A percentile compares a stretch with the other conserved stretches of the same genome.
Conservation (phyloP, 371 early-diverging fungal species). For the Dinochytrium kinnereticum region DNA sequence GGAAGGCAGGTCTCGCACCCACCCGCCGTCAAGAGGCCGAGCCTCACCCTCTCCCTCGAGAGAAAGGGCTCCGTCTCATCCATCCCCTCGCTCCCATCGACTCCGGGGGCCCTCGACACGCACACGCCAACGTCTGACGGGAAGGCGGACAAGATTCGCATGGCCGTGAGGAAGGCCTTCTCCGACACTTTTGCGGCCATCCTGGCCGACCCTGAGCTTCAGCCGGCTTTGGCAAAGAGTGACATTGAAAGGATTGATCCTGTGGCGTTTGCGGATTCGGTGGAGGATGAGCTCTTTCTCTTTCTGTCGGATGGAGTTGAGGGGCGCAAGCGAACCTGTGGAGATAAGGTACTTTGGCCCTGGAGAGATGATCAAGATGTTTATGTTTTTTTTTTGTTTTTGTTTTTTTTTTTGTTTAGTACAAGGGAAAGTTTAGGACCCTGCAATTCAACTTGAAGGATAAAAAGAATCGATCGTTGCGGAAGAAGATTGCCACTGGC, state of each 20-base stretch:
- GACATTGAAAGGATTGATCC: conserved; percentile 20
- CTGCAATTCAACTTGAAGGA: conserved; percentile 78
- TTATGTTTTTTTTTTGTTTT: neutral
- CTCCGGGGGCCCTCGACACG: conserved; percentile 16
- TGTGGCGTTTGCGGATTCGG: conserved; percentile 25
- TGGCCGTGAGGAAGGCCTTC: conserved; percentile 39
- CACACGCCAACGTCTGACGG: conserved; percentile 24
- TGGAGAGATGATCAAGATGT: no score
- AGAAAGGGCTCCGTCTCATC: neutral
- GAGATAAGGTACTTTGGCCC: conserved; percentile 27
- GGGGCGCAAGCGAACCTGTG: conserved; percentile 24
- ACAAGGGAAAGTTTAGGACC: conserved; percentile 46
- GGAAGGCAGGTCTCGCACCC: neutral
- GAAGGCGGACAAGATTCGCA: conserved; percentile 36
- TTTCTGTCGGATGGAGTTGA: conserved; percentile 26
- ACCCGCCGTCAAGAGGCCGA: neutral
- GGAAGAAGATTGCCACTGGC: conserved; percentile 67
- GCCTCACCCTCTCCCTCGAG: neutral
- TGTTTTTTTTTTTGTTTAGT: neutral
- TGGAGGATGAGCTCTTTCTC: conserved; percentile 46
- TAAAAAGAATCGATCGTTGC: conserved; percentile 70
- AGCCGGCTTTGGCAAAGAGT: neutral
- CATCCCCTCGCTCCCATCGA: neutral
- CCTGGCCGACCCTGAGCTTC: conserved; percentile 21
- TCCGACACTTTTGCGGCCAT: conserved; percentile 34